phyloP scores from a whole-genome alignment of 116 monocot genomes.

The Thalassia testudinum region DNA sequence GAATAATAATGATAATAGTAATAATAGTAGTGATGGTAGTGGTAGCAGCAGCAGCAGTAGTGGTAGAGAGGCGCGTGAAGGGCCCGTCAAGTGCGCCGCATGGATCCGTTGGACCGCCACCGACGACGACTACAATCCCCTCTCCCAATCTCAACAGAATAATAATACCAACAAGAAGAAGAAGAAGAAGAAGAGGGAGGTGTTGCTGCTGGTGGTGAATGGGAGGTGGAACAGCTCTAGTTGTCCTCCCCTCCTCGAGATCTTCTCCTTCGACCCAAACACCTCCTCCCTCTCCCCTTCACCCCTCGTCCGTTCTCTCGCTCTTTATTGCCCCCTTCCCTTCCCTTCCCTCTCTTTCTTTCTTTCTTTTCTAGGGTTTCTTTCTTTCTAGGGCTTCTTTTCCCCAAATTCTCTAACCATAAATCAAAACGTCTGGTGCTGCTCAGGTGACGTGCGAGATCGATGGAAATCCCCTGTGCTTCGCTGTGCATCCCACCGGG shows the following conservation, averaged over 20 bases:
- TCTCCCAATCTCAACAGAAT: no score
- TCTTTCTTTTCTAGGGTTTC: neutral
- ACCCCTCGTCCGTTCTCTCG: constrained; percentile 33
- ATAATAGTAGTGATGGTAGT: no score
- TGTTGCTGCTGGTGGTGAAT: constrained; percentile 23
- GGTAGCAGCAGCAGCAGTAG: no score
- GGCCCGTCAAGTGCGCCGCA: constrained; percentile 13
- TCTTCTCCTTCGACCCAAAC: constrained; percentile 62
- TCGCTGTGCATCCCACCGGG: constrained; percentile 83
- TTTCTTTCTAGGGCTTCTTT: neutral
- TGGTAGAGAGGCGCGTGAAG: constrained; percentile 3
- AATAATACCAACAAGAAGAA: constrained; percentile 10
- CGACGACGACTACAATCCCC: no score
- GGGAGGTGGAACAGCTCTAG: constrained; percentile 31
- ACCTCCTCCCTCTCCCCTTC: constrained; percentile 33
- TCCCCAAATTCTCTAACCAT: neutral
- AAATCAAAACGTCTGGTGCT: neutral
- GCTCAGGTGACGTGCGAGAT: constrained; percentile 35
- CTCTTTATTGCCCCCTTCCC: neutral
- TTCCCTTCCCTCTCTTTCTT: neutral
- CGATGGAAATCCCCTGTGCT: constrained; percentile 37
- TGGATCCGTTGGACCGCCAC: constrained; percentile 15
- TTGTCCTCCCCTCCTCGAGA: constrained; percentile 41
- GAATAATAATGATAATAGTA: no score
- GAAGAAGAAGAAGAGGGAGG: constrained; percentile 2